phyloP scores from a whole-genome alignment of 495 filamentous ascomycete species.

The Neurospora sublineolata region DNA sequence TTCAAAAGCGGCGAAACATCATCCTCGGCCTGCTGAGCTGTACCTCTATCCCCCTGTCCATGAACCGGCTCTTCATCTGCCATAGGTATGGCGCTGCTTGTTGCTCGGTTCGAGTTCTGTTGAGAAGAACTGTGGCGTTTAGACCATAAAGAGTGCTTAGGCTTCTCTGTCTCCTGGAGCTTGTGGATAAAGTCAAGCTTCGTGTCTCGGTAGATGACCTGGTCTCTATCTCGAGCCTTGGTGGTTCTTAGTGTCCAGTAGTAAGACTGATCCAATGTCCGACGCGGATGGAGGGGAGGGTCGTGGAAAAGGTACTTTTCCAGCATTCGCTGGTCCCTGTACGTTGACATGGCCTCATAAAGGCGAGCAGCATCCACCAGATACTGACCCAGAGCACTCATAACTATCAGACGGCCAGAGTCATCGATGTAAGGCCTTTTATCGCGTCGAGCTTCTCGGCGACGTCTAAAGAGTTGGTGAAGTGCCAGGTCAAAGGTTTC shows the following conservation, averaged over 20 bases:
- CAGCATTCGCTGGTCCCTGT: slow-evolving; percentile 47
- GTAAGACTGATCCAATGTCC: slow-evolving; percentile 60
- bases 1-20: not conserved
- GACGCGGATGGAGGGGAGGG: slow-evolving; percentile 52
- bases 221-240: slow-evolving; percentile 48
- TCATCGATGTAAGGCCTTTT: slow-evolving; percentile 1
- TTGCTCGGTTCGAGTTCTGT: not conserved
- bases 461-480: not conserved
- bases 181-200: slow-evolving; percentile 1
- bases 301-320: slow-evolving; percentile 43
- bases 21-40: not conserved
- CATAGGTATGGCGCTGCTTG: not conserved
- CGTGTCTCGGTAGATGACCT: slow-evolving; percentile 49
- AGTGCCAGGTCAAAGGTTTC: not conserved
- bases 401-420: slow-evolving; percentile 17
- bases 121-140: not conserved
- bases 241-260: slow-evolving; percentile 53
- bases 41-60: not conserved
- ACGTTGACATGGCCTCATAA: slow-evolving; percentile 29
- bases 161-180: slow-evolving; percentile 6
- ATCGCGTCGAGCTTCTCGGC: not conserved
- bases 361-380: slow-evolving; percentile 28
- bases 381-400: slow-evolving; percentile 23
- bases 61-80: not conserved
- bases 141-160: not conserved